A percentile compares a stretch with the other conserved stretches of the same genome.
phyloP scores from a whole-genome alignment of 345 rosid genomes.

The Murraya paniculata region DNA sequence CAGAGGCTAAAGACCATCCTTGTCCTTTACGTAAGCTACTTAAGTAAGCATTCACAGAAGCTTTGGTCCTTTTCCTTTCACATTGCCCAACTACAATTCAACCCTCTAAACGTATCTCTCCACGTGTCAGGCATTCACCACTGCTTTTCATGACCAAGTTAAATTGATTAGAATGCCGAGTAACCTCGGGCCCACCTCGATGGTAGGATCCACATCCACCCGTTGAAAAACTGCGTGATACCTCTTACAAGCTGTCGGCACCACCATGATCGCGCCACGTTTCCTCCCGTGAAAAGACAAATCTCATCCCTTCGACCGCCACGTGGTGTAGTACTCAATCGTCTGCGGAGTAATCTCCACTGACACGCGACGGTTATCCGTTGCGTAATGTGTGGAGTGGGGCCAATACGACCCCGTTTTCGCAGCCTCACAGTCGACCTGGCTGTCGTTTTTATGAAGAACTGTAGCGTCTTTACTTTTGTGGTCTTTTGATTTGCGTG shows the following conservation, averaged over 20 bases:
- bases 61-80: not conserved
- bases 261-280: not conserved
- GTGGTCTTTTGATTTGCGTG: not conserved
- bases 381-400: no score
- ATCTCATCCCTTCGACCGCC: not conserved
- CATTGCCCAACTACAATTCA: no score
- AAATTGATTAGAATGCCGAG: not conserved
- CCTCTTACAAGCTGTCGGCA: slow-evolving; percentile 2
- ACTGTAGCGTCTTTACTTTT: no score
- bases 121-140: not conserved
- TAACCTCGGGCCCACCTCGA: not conserved
- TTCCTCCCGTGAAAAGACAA: not conserved
- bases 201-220: not conserved
- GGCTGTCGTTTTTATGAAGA: not conserved
- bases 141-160: not conserved
- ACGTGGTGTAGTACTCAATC: not conserved
- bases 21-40: not conserved
- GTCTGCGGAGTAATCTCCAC: not conserved
- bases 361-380: not conserved
- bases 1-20: not conserved
- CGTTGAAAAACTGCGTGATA: not conserved
- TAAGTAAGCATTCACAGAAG: no score
- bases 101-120: not conserved
- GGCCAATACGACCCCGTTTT: not conserved
- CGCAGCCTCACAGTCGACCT: not conserved